phyloP scores from a whole-genome alignment of 148 eudicot genomes.

The Rhododendron vialii region DNA sequence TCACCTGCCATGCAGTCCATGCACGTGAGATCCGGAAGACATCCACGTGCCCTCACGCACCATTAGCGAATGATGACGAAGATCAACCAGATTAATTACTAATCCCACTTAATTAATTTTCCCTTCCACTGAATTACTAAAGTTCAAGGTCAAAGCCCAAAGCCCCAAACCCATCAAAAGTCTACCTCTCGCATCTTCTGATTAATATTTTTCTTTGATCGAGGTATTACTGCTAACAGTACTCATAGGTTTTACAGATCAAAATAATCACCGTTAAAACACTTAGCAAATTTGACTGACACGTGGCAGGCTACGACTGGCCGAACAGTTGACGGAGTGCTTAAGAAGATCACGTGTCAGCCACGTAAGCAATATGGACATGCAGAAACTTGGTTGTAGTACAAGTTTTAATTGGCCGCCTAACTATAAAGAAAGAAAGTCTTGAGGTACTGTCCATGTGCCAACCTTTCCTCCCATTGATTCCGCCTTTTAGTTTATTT shows the following conservation, averaged over 20 bases:
- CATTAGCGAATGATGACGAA: background rate
- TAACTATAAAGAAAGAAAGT: background rate
- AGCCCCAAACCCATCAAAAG: background rate
- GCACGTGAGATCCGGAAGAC: background rate
- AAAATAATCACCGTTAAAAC: background rate
- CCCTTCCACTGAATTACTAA: background rate
- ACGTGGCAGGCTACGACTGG: background rate
- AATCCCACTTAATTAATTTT: background rate
- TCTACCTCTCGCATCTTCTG: background rate
- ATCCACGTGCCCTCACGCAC: background rate
- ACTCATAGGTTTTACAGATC: background rate
- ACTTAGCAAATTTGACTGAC: background rate
- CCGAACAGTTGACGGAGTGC: background rate
- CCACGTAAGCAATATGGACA: background rate
- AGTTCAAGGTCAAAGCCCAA: background rate
- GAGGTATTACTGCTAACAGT: background rate
- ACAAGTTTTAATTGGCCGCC: background rate
- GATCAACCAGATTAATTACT: background rate
- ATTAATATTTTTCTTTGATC: background rate
- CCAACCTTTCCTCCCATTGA: background rate
- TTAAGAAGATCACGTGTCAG: background rate
- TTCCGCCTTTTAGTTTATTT: background rate
- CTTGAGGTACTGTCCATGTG: slow-evolving; percentile 1
- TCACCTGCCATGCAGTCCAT: background rate
- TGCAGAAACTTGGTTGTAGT: background rate